Percentiles rank a stretch among this genome's conserved stretches.
phyloP scores from a whole-genome alignment of 2,329 filamentous ascomycete species.

The Colletotrichum sp. region DNA sequence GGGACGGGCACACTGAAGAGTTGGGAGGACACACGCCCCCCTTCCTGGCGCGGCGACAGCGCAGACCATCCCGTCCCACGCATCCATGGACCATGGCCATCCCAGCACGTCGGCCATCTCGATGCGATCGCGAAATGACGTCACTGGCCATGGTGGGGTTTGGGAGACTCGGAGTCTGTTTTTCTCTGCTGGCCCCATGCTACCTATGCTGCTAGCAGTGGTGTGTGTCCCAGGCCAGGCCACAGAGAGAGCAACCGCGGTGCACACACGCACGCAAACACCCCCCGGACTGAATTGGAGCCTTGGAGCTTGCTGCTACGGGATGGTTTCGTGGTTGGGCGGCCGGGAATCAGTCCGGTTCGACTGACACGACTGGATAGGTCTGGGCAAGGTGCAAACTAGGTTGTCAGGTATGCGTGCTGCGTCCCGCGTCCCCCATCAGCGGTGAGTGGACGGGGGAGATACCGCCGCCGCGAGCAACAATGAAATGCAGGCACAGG shows the following conservation, averaged over 20 bases:
- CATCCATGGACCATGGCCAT: neutral
- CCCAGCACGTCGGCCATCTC: slow-evolving; percentile 16
- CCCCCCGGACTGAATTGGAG: neutral
- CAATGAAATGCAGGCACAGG: neutral
- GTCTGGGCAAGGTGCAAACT: neutral
- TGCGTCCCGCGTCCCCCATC: neutral
- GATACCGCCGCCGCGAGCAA: neutral
- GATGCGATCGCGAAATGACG: slow-evolving; percentile 18
- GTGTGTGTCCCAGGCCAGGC: too few species aligned
- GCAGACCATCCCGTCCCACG: neutral
- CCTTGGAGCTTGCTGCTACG: neutral
- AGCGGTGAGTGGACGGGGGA: neutral
- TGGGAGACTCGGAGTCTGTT: neutral
- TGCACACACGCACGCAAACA: neutral
- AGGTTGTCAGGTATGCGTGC: neutral
- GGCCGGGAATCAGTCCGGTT: neutral
- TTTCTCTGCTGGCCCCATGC: neutral
- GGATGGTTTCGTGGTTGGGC: neutral
- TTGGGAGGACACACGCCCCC: neutral
- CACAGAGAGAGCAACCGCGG: neutral
- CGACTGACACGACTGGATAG: neutral
- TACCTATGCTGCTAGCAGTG: neutral
- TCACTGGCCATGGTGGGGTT: neutral
- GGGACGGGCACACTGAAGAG: neutral
- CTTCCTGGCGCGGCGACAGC: neutral